Evolutionary conservation across 1,284 basidiomycete genomes (phyloP).

Genomic region (Athelia sp.): DNA sequence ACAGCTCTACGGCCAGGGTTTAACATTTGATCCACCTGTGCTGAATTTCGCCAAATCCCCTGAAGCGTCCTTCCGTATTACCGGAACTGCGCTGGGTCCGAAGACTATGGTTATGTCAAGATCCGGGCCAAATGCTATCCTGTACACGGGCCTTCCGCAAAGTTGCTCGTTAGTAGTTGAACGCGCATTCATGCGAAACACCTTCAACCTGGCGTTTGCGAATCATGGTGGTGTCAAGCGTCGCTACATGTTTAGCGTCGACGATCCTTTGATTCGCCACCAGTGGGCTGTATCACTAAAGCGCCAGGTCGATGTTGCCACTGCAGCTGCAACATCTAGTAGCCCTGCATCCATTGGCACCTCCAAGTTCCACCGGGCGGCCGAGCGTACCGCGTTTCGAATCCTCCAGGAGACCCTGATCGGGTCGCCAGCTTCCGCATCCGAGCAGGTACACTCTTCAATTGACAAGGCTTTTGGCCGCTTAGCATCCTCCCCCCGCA

Average conservation of each 20-base stretch:
- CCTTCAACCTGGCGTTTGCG: constrained; percentile 84
- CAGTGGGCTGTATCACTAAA: constrained; percentile 73
- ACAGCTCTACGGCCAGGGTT: constrained; percentile 78
- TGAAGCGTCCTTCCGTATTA: constrained; percentile 85
- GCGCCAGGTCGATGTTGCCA: constrained; percentile 57
- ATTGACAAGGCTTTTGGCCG: constrained; percentile 23
- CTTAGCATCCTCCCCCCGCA: constrained; percentile 11
- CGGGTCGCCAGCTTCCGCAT: constrained; percentile 24
- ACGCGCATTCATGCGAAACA: constrained; percentile 90
- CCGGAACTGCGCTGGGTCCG: constrained; percentile 74
- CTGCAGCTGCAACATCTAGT: constrained; percentile 27
- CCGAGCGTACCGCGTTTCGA: constrained; percentile 69
- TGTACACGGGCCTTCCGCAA: constrained; percentile 76
- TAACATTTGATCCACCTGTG: constrained; percentile 80
- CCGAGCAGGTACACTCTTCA: constrained; percentile 16
- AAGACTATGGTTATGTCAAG: constrained; percentile 80
- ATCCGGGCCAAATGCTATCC: constrained; percentile 72
- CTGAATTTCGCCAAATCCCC: constrained; percentile 73
- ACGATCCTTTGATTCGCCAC: constrained; percentile 67
- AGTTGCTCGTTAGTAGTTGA: constrained; percentile 78
- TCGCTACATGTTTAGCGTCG: constrained; percentile 91
- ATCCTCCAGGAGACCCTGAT: constrained; percentile 84
- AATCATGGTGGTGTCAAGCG: constrained; percentile 68
- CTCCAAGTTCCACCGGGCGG: constrained; percentile 53
- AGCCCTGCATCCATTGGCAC: constrained; percentile 29